phyloP scores from a whole-genome alignment of 116 monocot species.

The Iris pallida region DNA sequence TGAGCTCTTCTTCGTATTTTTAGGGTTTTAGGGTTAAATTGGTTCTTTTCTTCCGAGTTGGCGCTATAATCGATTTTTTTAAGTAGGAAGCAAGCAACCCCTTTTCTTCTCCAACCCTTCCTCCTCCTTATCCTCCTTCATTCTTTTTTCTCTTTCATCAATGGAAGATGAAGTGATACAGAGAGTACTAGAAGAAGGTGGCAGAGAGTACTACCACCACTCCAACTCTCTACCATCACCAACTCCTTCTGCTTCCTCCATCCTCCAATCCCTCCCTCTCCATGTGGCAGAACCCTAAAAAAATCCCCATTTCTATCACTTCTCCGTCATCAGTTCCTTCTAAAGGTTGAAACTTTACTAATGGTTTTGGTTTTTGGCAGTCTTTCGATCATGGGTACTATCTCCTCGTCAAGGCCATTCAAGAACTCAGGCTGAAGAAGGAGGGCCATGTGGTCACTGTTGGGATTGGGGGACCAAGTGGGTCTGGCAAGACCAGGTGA shows the following conservation, averaged over 20 bases:
- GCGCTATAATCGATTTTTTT: too few species aligned
- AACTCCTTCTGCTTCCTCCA: conserved; percentile 35
- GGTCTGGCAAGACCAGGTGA: conserved; percentile 96
- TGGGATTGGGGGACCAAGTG: conserved; percentile 93
- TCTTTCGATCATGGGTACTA: conserved; percentile 97
- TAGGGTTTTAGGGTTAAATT: too few species aligned
- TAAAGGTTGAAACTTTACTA: not conserved
- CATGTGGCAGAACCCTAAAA: conserved; percentile 42
- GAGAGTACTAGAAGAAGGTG: conserved; percentile 37
- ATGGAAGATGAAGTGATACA: conserved; percentile 53
- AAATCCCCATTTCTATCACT: too few species aligned
- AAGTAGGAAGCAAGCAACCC: not conserved
- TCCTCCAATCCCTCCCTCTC: conserved; percentile 78
- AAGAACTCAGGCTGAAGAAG: conserved; percentile 85
- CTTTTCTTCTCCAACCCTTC: not conserved
- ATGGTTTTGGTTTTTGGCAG: conserved; percentile 14
- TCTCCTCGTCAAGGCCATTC: conserved; percentile 89
- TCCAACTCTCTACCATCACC: conserved; percentile 15
- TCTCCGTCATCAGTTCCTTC: too few species aligned
- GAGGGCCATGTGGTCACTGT: conserved; percentile 74
- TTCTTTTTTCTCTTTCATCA: not conserved
- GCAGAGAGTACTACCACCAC: conserved; percentile 27
- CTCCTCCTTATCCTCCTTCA: not conserved
- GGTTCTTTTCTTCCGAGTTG: too few species aligned
- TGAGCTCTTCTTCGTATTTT: too few species aligned